Percentiles rank a stretch among this genome's conserved stretches.
These are phyloP conservation scores for Penicillium angulare DNA, from an alignment of 495 filamentous ascomycete species.

Conservation along the genomic window DNA sequence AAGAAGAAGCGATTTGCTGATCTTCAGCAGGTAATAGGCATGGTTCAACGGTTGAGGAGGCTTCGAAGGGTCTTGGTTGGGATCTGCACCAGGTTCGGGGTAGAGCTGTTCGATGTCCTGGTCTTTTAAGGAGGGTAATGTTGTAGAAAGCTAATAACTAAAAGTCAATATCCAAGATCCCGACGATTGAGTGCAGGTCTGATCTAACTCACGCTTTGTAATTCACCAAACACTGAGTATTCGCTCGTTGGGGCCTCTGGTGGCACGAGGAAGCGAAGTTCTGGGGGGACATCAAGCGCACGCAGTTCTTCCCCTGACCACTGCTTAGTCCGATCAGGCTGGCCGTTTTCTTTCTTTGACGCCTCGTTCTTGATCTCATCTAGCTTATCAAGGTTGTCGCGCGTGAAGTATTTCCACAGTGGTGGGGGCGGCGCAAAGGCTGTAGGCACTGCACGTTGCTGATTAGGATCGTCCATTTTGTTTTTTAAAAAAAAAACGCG, in stretches of 20 bases:
- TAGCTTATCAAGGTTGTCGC: constrained; percentile 69
- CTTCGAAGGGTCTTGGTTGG: constrained; percentile 33
- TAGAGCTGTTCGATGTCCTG: constrained; percentile 71
- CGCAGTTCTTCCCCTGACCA: constrained; percentile 48
- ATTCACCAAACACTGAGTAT: constrained; percentile 73
- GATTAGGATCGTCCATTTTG: constrained; percentile 49
- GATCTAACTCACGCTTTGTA: constrained; percentile 53
- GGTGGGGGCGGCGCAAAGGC: constrained; percentile 82
- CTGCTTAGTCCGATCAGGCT: constrained; percentile 28
- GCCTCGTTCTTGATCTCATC: constrained; percentile 50
- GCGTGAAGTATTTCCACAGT: constrained; percentile 87
- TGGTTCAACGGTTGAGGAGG: constrained; percentile 56
- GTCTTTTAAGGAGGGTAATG: constrained; percentile 64
- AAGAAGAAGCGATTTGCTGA: constrained; percentile 78
- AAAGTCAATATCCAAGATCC: neutral
- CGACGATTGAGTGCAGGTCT: neutral
- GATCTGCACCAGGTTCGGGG: constrained; percentile 43
- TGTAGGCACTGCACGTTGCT: constrained; percentile 51
- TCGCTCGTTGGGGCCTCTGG: constrained; percentile 72
- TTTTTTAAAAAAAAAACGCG: too few species aligned
- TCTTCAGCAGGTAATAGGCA: constrained; percentile 70
- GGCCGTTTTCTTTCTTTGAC: constrained; percentile 38
- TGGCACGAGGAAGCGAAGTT: constrained; percentile 78
- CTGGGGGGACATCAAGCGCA: constrained; percentile 61
- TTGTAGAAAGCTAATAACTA: constrained; percentile 49